A percentile compares a stretch with the other conserved stretches of the same genome.
phyloP scores from a whole-genome alignment of 257 asterid genomes.

The Rauvolfia tetraphylla region DNA sequence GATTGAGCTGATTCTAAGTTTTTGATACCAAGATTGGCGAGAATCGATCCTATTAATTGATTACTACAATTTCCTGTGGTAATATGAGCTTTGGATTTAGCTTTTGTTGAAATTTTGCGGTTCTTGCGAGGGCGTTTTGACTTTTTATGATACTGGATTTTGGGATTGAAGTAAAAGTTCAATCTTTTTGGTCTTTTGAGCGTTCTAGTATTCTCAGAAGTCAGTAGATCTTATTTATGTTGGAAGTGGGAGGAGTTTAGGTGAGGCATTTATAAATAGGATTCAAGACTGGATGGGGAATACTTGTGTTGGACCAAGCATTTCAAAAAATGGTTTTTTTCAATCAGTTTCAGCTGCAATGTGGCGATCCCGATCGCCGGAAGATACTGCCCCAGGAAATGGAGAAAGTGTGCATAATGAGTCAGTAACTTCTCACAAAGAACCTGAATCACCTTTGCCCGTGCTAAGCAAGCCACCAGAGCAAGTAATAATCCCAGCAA shows the following conservation, averaged over 20 bases:
- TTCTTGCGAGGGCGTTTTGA: neutral
- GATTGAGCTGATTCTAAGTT: neutral
- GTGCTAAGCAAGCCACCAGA: conserved; percentile 81
- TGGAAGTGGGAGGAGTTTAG: conserved; percentile 17
- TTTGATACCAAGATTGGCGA: neutral
- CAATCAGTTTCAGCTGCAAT: conserved; percentile 88
- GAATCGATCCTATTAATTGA: neutral
- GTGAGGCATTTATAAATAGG: conserved; percentile 21
- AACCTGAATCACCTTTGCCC: conserved; percentile 44
- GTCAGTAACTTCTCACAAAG: conserved; percentile 30
- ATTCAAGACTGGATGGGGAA: conserved; percentile 61
- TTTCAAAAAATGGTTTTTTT: conserved; percentile 57
- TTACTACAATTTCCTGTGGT: conserved; percentile 7
- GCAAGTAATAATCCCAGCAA: conserved; percentile 54
- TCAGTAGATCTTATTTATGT: conserved; percentile 23
- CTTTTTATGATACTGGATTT: neutral
- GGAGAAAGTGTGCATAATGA: conserved; percentile 46
- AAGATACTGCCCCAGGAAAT: conserved; percentile 32
- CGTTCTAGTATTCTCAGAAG: conserved; percentile 7
- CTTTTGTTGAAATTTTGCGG: neutral
- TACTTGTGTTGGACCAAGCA: conserved; percentile 87
- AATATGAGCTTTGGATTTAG: neutral
- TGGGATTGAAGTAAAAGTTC: conserved; percentile 18
- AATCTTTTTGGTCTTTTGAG: conserved; percentile 30
- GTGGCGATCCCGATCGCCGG: conserved; percentile 80